Evolutionary conservation across 1,284 basidiomycete species (phyloP).

Genomic region (Waitea zeae): DNA sequence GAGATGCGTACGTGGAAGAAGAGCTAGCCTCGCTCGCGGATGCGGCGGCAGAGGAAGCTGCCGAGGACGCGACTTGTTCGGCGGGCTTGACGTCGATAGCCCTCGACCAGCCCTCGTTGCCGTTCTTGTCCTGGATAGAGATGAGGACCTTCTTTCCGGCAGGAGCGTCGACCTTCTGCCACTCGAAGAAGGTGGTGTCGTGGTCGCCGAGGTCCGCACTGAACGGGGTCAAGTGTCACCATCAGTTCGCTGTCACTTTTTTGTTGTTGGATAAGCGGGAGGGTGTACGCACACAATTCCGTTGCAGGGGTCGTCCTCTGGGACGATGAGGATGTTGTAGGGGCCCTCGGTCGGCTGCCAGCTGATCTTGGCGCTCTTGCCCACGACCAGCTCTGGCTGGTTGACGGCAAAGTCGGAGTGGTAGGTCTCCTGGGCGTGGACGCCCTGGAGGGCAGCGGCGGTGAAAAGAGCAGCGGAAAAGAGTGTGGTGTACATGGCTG

Average conservation of each 20-base stretch:
- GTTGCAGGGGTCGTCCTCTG: conserved; percentile 35
- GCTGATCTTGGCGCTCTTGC: conserved; percentile 19
- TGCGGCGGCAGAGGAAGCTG: conserved; percentile 8
- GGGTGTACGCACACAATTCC: conserved; percentile 31
- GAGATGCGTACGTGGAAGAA: conserved; percentile 5
- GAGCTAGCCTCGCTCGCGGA: conserved; percentile 5
- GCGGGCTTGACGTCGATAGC: conserved; percentile 23
- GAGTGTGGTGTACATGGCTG: conserved; percentile 58
- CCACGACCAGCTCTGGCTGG: background rate
- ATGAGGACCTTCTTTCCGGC: conserved; percentile 31
- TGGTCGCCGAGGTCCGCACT: conserved; percentile 44
- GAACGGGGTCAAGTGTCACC: background rate
- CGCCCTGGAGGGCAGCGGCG: conserved; percentile 31
- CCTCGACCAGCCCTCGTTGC: conserved; percentile 47
- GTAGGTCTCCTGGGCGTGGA: conserved; percentile 42
- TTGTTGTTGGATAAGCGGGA: background rate
- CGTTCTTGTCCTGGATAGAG: conserved; percentile 33
- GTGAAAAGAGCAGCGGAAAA: conserved; percentile 40
- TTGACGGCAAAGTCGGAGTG: conserved; percentile 3
- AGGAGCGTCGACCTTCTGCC: conserved; percentile 24
- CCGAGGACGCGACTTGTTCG: conserved; percentile 29
- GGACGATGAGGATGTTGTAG: conserved; percentile 42
- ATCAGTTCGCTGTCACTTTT: background rate
- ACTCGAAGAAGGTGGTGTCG: conserved; percentile 22
- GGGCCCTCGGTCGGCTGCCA: conserved; percentile 34